Evolutionary conservation across 441 rosid species (phyloP).

Genomic region (Pelargonium fulgidum): DNA sequence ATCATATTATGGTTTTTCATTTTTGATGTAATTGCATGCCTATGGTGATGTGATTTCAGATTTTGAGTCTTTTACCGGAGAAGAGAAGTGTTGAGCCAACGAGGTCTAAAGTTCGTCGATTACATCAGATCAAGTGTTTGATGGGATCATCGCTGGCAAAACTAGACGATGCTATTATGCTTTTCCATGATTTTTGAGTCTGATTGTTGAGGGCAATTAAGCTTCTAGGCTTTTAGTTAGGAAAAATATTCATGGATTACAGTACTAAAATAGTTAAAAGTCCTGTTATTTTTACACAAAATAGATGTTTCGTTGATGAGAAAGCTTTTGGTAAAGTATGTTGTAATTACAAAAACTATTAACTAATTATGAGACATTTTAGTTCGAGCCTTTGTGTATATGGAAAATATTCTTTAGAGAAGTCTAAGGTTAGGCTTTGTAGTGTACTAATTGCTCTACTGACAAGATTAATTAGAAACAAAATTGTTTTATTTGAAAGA

Average conservation of each 20-base stretch:
- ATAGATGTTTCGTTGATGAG: no score
- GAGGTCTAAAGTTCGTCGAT: slow-evolving; percentile 28
- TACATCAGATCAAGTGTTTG: slow-evolving; percentile 34
- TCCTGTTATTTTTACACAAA: no score
- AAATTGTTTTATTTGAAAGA: no score
- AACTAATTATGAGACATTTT: no score
- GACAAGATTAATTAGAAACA: no score
- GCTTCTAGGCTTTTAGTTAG: not conserved
- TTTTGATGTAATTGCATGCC: not conserved
- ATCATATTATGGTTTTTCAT: not conserved
- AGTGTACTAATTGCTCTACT: no score
- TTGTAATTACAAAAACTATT: no score
- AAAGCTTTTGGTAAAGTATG: no score
- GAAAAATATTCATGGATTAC: not conserved
- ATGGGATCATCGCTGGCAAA: slow-evolving; percentile 49
- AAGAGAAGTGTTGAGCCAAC: slow-evolving; percentile 33
- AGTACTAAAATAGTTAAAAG: no score
- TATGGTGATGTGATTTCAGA: slow-evolving; percentile 29
- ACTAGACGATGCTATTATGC: slow-evolving; percentile 71
- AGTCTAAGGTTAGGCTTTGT: no score
- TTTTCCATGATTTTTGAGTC: slow-evolving; percentile 71
- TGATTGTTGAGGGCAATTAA: slow-evolving; percentile 15
- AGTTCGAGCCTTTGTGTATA: no score
- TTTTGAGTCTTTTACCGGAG: slow-evolving; percentile 33
- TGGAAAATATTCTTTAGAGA: no score